Percentiles rank a stretch among this genome's conserved stretches.
These are phyloP conservation scores for Vitis labrusca DNA, from an alignment of 164 flowering plant genomes.

Conservation along the genomic window DNA sequence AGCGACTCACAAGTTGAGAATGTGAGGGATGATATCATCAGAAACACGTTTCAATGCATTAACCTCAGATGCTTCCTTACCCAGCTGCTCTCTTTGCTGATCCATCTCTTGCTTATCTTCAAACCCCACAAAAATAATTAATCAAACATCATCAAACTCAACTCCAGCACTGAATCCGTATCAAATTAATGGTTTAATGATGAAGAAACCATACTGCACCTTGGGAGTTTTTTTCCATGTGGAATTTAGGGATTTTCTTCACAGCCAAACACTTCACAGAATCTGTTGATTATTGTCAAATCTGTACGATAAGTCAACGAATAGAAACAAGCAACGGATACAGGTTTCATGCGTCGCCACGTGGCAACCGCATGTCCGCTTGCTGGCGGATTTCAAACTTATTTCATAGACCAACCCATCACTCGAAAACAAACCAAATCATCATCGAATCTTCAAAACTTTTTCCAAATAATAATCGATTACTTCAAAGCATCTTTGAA, in stretches of 20 bases:
- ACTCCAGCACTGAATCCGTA: not conserved
- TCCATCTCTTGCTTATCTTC: conserved; percentile 20
- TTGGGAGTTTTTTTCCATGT: conserved; percentile 12
- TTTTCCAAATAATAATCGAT: too few species aligned
- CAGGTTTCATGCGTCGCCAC: not conserved
- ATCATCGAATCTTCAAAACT: too few species aligned
- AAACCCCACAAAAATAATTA: not conserved
- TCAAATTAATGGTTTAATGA: not conserved
- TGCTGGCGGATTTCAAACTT: not conserved
- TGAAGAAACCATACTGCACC: not conserved
- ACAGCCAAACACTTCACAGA: not conserved
- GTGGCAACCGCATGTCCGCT: not conserved
- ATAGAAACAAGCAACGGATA: not conserved
- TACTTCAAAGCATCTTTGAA: too few species aligned
- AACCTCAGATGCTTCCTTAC: conserved; percentile 27
- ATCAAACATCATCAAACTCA: not conserved
- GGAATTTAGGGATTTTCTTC: conserved; percentile 3
- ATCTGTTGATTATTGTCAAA: not conserved
- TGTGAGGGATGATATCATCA: conserved; percentile 61
- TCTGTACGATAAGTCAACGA: not conserved
- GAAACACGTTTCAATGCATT: conserved; percentile 23
- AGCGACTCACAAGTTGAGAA: conserved; percentile 64
- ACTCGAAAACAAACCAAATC: too few species aligned
- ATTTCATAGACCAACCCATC: too few species aligned
- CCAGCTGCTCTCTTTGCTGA: conserved; percentile 17